Evolutionary conservation across 1,284 basidiomycete species (phyloP), one percentile per base, ranked within the genome.

Genomic region (Moniliella sp.): DNA sequence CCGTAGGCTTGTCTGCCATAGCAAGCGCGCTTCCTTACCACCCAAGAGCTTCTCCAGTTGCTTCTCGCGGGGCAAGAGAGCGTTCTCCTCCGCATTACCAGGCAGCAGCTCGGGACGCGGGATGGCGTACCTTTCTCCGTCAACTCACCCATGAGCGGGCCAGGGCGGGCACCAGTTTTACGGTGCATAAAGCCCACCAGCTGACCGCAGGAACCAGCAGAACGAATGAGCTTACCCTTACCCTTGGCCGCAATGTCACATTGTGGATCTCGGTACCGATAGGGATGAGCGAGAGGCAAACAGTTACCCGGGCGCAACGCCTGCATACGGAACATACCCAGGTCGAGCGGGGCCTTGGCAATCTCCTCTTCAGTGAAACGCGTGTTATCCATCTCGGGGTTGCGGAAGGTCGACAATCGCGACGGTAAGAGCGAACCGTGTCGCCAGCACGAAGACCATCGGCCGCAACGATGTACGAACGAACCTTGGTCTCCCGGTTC

Each of bases 241-340:
- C 82, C 82, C 4, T 70, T 0, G 80, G 76, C 28, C 71, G 66
- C 33, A 93, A 71, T 0, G 78, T 68, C 42, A 97, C 69, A 53
- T 73, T 78, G 67, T 94, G 84, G 39, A 94, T 74, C 50, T 77
- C 71, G 4, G 84, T 91, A 11, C 86, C 84, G 17, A 79, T 72
- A 0, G 88, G 88, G 44, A 94, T 83, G 41, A 93, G 73, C 73
- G 32, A 97, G 66, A 0, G 83, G 86, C 10, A 97, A 72, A 32
- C 88, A 83, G 56, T 97, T 94, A 27, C 88, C 88, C 0, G 80
- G 76, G 58, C 78, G 78, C 57, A 94, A 67, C 1, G 81, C 83
- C 47, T 75, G 65, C 1, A 78, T 74, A 25, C 86, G 77, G 30
- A 94, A 71, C 26, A 84, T 67, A 67, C 84, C 83, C 23, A 91